phyloP scores from a whole-genome alignment of 805 yeast genomes.

The Candida ascalaphidarum region DNA sequence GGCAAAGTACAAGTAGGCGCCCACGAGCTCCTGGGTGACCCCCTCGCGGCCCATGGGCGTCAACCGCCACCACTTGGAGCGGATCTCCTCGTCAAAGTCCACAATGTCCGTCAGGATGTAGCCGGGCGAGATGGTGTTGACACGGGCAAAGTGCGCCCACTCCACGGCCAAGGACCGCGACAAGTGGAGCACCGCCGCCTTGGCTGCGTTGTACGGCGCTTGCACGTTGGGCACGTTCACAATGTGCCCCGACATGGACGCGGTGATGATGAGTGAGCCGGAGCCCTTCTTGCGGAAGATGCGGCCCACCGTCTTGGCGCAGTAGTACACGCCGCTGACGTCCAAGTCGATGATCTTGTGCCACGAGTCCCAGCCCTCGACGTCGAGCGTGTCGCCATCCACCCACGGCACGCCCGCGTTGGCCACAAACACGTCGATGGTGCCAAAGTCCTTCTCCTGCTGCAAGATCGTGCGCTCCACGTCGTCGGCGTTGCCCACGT shows the following conservation, averaged over 20 bases:
- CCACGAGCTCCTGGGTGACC: constrained; percentile 34
- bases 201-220: constrained; percentile 40
- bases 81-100: constrained; percentile 23
- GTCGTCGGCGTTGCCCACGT: constrained; percentile 38
- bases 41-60: constrained; percentile 42
- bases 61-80: constrained; percentile 29
- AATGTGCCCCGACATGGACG: constrained; percentile 41
- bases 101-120: constrained; percentile 33
- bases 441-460: constrained; percentile 64
- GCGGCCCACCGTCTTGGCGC: constrained; percentile 33
- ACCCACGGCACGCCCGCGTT: constrained; percentile 88
- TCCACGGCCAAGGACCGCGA: constrained; percentile 37
- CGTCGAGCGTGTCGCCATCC: constrained; percentile 25
- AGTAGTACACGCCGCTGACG: constrained; percentile 33
- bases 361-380: constrained; percentile 26
- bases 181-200: constrained; percentile 36
- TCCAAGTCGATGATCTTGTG: constrained; percentile 30
- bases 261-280: constrained; percentile 37
- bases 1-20: constrained; percentile 37
- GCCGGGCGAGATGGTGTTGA: constrained; percentile 36
- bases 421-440: constrained; percentile 77
- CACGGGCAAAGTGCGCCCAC: constrained; percentile 40
- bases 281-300: constrained; percentile 29
- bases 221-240: constrained; percentile 38
- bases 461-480: constrained; percentile 42